Conservation (phyloP, 257 asterid species). For the Fraxinus pennsylvanica region DNA sequence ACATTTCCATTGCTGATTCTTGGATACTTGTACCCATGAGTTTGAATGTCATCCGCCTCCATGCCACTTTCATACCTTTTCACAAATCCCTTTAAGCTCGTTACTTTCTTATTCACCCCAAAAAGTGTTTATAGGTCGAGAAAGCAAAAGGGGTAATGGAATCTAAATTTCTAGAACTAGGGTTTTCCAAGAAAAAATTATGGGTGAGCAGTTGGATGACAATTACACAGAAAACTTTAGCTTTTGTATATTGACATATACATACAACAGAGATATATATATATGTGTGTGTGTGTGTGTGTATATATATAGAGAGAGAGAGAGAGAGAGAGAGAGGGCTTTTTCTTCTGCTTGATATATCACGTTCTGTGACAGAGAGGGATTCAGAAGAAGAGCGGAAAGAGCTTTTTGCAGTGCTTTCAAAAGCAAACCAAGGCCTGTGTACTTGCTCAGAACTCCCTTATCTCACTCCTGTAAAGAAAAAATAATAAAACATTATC, state of each 20-base stretch:
- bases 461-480: constrained; percentile 37
- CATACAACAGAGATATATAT: constrained; percentile 12
- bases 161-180: constrained; percentile 35
- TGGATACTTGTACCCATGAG: constrained; percentile 40
- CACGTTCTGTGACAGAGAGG: constrained; percentile 42
- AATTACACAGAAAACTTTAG: constrained; percentile 46
- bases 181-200: constrained; percentile 35
- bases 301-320: no score
- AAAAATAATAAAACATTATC: constrained; percentile 17
- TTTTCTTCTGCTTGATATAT: constrained; percentile 29
- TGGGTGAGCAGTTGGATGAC: constrained; percentile 35
- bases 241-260: constrained; percentile 34
- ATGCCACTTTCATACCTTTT: constrained; percentile 58
- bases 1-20: constrained; percentile 38
- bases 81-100: constrained; percentile 20
- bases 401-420: constrained; percentile 39
- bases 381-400: constrained; percentile 21
- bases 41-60: constrained; percentile 59
- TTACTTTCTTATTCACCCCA: neutral
- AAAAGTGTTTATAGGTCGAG: neutral
- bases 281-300: neutral
- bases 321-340: neutral
- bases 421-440: constrained; percentile 46
- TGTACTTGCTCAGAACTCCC: constrained; percentile 31
- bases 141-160: constrained; percentile 18